These are phyloP conservation scores for Vigna radiata DNA, from an alignment of 306 rosid genomes.

Conservation along the genomic window DNA sequence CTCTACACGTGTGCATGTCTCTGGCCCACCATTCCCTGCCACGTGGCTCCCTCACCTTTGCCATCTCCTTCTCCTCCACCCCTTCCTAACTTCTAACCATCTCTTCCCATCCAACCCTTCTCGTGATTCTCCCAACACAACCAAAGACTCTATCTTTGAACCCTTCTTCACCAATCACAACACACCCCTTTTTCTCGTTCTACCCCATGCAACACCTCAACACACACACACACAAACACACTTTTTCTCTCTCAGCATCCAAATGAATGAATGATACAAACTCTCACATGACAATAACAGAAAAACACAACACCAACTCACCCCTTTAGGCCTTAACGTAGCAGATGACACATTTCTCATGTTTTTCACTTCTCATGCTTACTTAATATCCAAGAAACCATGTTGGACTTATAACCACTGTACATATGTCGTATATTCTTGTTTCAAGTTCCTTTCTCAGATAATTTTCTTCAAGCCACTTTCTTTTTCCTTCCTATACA, in stretches of 20 bases:
- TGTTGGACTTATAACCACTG: not conserved
- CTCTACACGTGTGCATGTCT: conserved; percentile 57
- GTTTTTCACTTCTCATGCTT: conserved; percentile 8
- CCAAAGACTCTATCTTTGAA: conserved; percentile 17
- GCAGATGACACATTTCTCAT: not conserved
- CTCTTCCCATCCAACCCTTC: not conserved
- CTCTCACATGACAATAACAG: conserved; percentile 1
- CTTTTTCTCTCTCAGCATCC: not conserved
- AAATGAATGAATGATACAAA: not conserved
- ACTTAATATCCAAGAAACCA: conserved; percentile 42
- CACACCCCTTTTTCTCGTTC: conserved; percentile 17
- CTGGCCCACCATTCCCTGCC: conserved; percentile 49
- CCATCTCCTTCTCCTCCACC: conserved; percentile 43
- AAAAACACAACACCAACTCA: conserved; percentile 9
- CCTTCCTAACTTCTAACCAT: conserved; percentile 36
- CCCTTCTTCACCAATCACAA: conserved; percentile 23
- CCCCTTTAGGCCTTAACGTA: not conserved
- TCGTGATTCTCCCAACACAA: conserved; percentile 2
- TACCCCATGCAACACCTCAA: not conserved
- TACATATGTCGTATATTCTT: not conserved
- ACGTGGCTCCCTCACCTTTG: conserved; percentile 48
- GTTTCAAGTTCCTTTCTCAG: not conserved
- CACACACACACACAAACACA: not conserved
- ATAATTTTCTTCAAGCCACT: too few relatives aligned
- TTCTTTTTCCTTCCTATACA: not conserved